phyloP scores from a whole-genome alignment of 192 early-diverging fungal species.

The Podila epicladia region DNA sequence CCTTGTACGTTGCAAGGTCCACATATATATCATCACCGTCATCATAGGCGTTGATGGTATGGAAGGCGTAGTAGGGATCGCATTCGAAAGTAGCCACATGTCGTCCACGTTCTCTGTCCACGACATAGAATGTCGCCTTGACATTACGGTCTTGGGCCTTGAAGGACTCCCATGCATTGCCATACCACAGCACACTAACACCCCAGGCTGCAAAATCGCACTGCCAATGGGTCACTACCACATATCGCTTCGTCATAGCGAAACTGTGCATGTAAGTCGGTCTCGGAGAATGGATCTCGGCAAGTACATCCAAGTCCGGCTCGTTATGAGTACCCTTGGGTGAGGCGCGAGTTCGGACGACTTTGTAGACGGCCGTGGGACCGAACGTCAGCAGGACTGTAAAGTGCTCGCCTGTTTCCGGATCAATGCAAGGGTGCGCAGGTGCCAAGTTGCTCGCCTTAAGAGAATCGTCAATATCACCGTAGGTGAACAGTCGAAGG shows the following conservation, averaged over 20 bases:
- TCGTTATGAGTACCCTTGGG: conserved; percentile 15
- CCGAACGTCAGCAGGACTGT: conserved; percentile 47
- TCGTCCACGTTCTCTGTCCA: conserved; percentile 44
- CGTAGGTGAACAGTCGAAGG: conserved; percentile 33
- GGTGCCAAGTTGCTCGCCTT: conserved; percentile 36
- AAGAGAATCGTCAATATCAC: conserved; percentile 38
- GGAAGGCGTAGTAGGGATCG: conserved; percentile 62
- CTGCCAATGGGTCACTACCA: conserved; percentile 62
- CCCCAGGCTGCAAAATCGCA: conserved; percentile 52
- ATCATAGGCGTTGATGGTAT: conserved; percentile 62
- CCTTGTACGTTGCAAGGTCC: conserved; percentile 52
- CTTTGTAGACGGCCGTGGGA: conserved; percentile 44
- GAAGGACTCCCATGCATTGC: conserved; percentile 46
- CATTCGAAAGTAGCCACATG: conserved; percentile 61
- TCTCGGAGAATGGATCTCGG: conserved; percentile 41
- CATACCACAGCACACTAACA: conserved; percentile 57
- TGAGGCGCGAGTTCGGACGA: conserved; percentile 39
- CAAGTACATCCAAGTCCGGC: conserved; percentile 44
- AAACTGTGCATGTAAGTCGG: conserved; percentile 68
- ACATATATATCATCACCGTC: conserved; percentile 55
- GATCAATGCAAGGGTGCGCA: conserved; percentile 53
- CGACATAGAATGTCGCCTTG: conserved; percentile 53
- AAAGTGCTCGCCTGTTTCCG: conserved; percentile 47
- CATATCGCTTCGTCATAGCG: conserved; percentile 61
- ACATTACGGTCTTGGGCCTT: conserved; percentile 29